phyloP scores from a whole-genome alignment of 345 rosid genomes.

The Odontarrhena argentea region DNA sequence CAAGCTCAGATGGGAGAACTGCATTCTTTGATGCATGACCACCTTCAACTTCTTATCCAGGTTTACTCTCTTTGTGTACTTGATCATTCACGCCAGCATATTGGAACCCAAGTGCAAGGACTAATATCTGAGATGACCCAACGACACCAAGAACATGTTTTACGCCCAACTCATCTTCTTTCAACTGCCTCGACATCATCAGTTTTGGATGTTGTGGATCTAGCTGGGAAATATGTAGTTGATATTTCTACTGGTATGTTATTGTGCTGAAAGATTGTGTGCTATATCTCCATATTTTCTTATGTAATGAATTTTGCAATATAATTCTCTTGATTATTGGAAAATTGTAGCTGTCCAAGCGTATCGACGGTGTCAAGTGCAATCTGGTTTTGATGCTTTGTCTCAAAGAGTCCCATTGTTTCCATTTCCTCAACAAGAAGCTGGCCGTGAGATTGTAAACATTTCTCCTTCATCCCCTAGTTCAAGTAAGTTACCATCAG shows the following conservation, averaged over 20 bases:
- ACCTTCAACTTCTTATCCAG: conserved; percentile 89
- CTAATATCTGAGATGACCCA: conserved; percentile 69
- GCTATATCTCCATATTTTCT: conserved; percentile 28
- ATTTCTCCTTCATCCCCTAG: conserved; percentile 38
- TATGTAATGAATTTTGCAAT: conserved; percentile 14
- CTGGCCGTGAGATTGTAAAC: conserved; percentile 46
- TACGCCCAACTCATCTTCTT: conserved; percentile 55
- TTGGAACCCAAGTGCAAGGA: conserved; percentile 70
- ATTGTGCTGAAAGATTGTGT: background rate
- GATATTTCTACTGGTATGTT: conserved; percentile 68
- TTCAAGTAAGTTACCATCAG: conserved; percentile 41
- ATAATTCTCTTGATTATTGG: conserved; percentile 31
- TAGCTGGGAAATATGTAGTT: conserved; percentile 60
- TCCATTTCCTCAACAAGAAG: conserved; percentile 51
- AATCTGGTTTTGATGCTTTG: conserved; percentile 52
- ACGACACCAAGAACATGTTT: conserved; percentile 56
- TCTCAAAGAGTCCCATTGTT: conserved; percentile 75
- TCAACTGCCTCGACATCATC: conserved; percentile 50
- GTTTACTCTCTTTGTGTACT: conserved; percentile 73
- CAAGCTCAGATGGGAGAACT: conserved; percentile 72
- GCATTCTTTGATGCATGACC: conserved; percentile 79
- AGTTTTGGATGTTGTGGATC: conserved; percentile 59
- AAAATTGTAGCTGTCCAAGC: conserved; percentile 64
- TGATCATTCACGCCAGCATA: conserved; percentile 69
- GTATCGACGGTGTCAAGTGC: conserved; percentile 55